These are phyloP conservation scores for Comarum palustre DNA, from an alignment of 306 rosid species.

Conservation along the genomic window DNA sequence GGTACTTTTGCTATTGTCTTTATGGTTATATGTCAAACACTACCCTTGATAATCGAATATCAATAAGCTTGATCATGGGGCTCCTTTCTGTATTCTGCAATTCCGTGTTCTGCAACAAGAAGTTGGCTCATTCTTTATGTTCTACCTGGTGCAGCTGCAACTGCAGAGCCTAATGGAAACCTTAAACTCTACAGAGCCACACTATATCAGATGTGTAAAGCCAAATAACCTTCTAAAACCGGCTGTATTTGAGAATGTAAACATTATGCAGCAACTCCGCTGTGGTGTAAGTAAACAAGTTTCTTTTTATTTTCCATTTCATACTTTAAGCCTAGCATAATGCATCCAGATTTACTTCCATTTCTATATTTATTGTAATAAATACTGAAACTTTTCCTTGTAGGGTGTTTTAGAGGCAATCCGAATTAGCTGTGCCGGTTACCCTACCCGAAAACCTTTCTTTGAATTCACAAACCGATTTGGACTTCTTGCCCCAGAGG, in stretches of 20 bases:
- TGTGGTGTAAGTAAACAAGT: conserved; percentile 81
- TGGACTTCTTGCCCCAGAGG: conserved; percentile 81
- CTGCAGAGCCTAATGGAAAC: conserved; percentile 87
- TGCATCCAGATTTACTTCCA: conserved; percentile 6
- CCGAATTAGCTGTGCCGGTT: conserved; percentile 99
- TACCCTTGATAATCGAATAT: neutral
- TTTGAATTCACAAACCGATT: conserved; percentile 83
- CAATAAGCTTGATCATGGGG: conserved; percentile 15
- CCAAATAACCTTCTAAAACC: conserved; percentile 98
- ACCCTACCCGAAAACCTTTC: conserved; percentile 91
- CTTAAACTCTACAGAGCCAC: conserved; percentile 91
- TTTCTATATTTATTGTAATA: neutral
- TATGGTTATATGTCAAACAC: conserved; percentile 9
- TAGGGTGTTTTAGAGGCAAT: conserved; percentile 99
- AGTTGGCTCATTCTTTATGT: conserved; percentile 31
- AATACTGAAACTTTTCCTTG: conserved; percentile 27
- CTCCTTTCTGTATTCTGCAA: conserved; percentile 26
- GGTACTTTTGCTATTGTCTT: conserved; percentile 42
- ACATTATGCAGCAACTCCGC: conserved; percentile 97
- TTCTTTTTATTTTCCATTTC: conserved; percentile 30
- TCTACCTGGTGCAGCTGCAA: conserved; percentile 76
- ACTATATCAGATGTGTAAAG: conserved; percentile 95
- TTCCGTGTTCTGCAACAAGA: conserved; percentile 25
- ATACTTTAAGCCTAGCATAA: conserved; percentile 26
- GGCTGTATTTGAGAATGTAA: conserved; percentile 85